phyloP scores from a whole-genome alignment of 108 stramenopile species.

The Chaetoceros tenuissimus region DNA sequence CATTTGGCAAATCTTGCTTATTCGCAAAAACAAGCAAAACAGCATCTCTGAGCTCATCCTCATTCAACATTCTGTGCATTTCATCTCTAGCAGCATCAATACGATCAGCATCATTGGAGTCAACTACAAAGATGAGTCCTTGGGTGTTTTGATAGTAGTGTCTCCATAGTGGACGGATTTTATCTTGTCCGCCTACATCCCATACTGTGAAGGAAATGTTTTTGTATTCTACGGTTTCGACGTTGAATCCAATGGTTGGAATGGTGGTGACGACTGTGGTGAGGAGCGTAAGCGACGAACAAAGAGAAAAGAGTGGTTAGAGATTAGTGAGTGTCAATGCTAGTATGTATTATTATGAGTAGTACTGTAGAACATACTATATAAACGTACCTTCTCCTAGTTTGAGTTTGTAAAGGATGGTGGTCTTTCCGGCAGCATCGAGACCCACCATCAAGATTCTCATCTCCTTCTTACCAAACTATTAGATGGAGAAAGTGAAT shows the following conservation, averaged over 20 bases:
- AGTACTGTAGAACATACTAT: too few relatives aligned
- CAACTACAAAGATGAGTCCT: conserved; percentile 97
- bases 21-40: conserved; percentile 95
- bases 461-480: conserved; percentile 99
- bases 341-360: neutral
- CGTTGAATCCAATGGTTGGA: conserved; percentile 98
- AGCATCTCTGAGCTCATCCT: conserved; percentile 92
- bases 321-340: neutral
- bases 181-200: conserved; percentile 99
- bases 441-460: conserved; percentile 99
- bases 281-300: neutral
- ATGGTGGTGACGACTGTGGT: conserved; percentile 95
- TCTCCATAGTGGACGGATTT: conserved; percentile 97
- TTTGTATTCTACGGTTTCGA: conserved; percentile 94
- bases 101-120: conserved; percentile 96
- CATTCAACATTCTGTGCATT: conserved; percentile 91
- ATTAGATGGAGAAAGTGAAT: neutral
- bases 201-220: conserved; percentile 92
- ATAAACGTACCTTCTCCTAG: conserved; percentile 78
- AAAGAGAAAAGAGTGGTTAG: neutral
- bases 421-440: conserved; percentile 99
- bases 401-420: conserved; percentile 99
- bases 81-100: conserved; percentile 94
- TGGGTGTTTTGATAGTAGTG: conserved; percentile 99
- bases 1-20: conserved; percentile 96